Percentiles rank a stretch among this genome's conserved stretches.
Evolutionary conservation across 805 yeast species (phyloP).

Genomic region (Metschnikowia matae): DNA sequence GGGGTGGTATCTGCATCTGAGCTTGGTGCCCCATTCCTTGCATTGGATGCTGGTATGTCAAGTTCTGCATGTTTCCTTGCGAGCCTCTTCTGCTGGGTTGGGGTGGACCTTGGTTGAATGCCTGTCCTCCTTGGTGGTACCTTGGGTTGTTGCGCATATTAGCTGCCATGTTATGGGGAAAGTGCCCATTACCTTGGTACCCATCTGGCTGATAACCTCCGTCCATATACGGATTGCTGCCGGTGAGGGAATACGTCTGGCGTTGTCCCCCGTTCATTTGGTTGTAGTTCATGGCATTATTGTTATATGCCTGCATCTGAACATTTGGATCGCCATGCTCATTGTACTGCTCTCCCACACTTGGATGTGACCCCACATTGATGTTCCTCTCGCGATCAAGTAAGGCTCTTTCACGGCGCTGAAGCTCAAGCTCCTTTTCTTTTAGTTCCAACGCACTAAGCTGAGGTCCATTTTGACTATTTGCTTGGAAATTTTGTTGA

Average conservation of each 20-base stretch:
- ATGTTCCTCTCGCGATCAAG: conserved; percentile 16
- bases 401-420: conserved; percentile 26
- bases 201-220: conserved; percentile 34
- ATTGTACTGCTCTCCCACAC: neutral
- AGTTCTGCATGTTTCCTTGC: conserved; percentile 9
- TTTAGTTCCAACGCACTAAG: neutral
- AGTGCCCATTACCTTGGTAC: conserved; percentile 27
- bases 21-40: conserved; percentile 1
- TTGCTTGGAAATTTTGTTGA: neutral
- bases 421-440: conserved; percentile 24
- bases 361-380: neutral
- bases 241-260: conserved; percentile 12
- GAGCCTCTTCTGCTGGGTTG: conserved; percentile 1
- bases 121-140: conserved; percentile 19
- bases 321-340: neutral
- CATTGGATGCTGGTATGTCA: conserved; percentile 7
- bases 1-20: neutral
- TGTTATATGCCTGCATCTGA: neutral
- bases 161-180: conserved; percentile 23
- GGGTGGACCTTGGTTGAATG: neutral
- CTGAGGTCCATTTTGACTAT: neutral
- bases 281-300: neutral
- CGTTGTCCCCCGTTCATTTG: conserved; percentile 1
- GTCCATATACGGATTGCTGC: conserved; percentile 9
- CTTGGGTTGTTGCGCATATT: conserved; percentile 23